These are phyloP conservation scores for Fusarium lateritium DNA, from an alignment of 2,329 filamentous ascomycete species.

Conservation along the genomic window DNA sequence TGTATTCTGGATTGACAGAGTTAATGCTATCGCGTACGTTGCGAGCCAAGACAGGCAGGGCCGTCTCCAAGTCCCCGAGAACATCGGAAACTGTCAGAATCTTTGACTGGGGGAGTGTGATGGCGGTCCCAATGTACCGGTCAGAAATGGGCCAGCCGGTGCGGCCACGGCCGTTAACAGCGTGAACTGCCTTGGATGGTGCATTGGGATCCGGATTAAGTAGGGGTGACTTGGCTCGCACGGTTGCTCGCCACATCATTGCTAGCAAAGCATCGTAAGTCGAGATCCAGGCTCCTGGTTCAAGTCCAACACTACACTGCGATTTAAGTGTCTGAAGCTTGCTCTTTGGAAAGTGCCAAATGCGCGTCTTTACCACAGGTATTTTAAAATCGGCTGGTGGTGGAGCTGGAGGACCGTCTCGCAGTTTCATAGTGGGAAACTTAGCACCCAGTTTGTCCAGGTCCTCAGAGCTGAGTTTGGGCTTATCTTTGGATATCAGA, in stretches of 20 bases:
- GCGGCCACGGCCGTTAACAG: constrained; percentile 23
- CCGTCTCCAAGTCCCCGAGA: background rate
- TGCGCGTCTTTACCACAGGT: constrained; percentile 22
- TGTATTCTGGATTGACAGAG: constrained; percentile 12
- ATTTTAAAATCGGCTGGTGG: constrained; percentile 29
- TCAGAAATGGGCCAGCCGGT: constrained; percentile 12
- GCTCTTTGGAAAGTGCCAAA: constrained; percentile 30
- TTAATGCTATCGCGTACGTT: constrained; percentile 14
- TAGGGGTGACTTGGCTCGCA: constrained; percentile 14
- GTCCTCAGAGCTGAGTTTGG: background rate
- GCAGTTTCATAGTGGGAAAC: constrained; percentile 16
- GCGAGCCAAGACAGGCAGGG: background rate
- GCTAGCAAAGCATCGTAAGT: constrained; percentile 33
- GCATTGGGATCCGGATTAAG: constrained; percentile 11
- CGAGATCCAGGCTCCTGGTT: constrained; percentile 20
- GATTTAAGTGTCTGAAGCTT: constrained; percentile 16
- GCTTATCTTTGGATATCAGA: background rate
- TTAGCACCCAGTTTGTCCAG: background rate
- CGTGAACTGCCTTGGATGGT: constrained; percentile 28
- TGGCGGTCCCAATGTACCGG: constrained; percentile 22
- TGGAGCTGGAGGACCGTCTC: constrained; percentile 15
- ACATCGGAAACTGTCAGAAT: constrained; percentile 13
- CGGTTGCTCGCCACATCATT: constrained; percentile 27
- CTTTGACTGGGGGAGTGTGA: constrained; percentile 13
- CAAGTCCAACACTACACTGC: background rate